Evolutionary conservation across 139 green algal species (phyloP).

Genomic region (Chlamydomonas eustigma): DNA sequence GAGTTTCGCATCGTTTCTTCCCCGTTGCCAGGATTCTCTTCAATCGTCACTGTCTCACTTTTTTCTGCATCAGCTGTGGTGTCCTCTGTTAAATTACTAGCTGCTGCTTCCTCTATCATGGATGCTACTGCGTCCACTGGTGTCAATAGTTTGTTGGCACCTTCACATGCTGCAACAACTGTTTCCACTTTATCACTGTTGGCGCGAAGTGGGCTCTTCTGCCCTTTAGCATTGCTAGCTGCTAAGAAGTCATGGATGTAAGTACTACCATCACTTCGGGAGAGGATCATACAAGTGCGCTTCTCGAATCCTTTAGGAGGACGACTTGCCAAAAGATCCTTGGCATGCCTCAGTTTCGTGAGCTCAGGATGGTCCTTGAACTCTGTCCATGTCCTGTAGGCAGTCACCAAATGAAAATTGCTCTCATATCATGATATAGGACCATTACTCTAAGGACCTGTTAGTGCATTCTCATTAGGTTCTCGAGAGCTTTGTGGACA

Average conservation of each 20-base stretch:
- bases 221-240: not conserved
- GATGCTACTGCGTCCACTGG: not conserved
- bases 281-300: not conserved
- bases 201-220: not conserved
- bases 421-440: not conserved
- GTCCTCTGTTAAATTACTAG: not conserved
- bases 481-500: not conserved
- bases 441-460: too few species aligned
- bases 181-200: too few species aligned
- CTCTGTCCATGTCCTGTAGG: not conserved
- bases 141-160: not conserved
- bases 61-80: not conserved
- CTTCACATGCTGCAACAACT: not conserved
- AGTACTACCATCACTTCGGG: not conserved
- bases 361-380: slow-evolving; percentile 1
- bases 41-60: not conserved
- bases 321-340: not conserved
- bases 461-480: not conserved
- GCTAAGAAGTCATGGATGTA: not conserved
- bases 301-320: not conserved
- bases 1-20: not conserved
- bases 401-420: not conserved
- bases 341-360: not conserved
- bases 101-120: not conserved
- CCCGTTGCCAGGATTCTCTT: not conserved